These are phyloP conservation scores for Plectosphaerella cucumerina DNA, from an alignment of 2,329 filamentous ascomycete species.

Conservation along the genomic window DNA sequence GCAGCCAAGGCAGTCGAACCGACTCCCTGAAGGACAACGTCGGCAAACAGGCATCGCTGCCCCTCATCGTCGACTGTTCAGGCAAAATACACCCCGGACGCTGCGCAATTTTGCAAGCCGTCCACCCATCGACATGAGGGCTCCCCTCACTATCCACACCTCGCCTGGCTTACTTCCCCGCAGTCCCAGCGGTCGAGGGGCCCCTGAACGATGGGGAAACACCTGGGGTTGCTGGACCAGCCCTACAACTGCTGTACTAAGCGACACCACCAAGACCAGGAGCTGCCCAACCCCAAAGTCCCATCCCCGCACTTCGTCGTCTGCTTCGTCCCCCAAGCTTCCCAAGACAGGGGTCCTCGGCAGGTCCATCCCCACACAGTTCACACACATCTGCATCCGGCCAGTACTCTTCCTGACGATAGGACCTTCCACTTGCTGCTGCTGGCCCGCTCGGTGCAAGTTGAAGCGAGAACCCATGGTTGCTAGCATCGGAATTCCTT, in stretches of 20 bases:
- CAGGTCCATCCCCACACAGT: not conserved
- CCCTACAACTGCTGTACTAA: too few species aligned
- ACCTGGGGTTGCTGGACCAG: not conserved
- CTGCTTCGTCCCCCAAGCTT: not conserved
- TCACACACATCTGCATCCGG: not conserved
- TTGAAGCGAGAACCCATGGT: not conserved
- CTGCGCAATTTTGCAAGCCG: not conserved
- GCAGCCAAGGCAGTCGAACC: not conserved
- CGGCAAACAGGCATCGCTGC: not conserved
- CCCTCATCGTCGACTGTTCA: not conserved
- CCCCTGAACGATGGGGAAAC: not conserved
- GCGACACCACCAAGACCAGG: not conserved
- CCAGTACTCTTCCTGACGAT: not conserved
- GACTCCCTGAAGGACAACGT: not conserved
- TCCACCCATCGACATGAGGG: not conserved
- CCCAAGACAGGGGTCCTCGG: not conserved
- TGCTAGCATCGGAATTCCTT: not conserved
- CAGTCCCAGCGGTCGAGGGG: not conserved
- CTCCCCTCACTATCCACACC: not conserved
- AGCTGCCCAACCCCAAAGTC: not conserved
- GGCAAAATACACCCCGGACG: not conserved
- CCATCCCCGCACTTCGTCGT: not conserved
- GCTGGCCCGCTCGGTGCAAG: not conserved
- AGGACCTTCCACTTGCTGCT: not conserved
- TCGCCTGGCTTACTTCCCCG: not conserved